Evolutionary conservation across 1,139 yeast genomes (phyloP).

Genomic region (Candida labiduridarum): DNA sequence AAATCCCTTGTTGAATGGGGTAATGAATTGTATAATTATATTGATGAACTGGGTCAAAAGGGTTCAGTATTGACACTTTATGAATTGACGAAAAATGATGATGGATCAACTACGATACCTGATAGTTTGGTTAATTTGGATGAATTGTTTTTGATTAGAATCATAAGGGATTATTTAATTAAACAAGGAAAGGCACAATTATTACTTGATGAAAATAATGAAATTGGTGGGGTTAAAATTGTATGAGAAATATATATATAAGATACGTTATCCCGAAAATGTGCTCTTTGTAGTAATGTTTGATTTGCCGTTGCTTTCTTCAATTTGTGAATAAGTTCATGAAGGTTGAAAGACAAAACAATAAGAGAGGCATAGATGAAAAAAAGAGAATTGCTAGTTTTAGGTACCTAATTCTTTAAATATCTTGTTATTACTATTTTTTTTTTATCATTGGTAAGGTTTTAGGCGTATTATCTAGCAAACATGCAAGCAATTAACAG

Average conservation of each 20-base stretch:
- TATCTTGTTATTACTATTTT: background rate
- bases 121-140: slow-evolving; percentile 69
- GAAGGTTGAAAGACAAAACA: slow-evolving; percentile 3
- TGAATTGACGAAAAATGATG: slow-evolving; percentile 72
- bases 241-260: slow-evolving; percentile 24
- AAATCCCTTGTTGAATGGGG: slow-evolving; percentile 79
- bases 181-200: slow-evolving; percentile 70
- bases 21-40: slow-evolving; percentile 43
- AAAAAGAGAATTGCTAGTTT: slow-evolving; percentile 12
- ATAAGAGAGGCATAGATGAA: slow-evolving; percentile 17
- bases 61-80: slow-evolving; percentile 80
- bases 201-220: slow-evolving; percentile 56
- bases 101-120: slow-evolving; percentile 41
- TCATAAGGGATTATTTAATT: slow-evolving; percentile 57
- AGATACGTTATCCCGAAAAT: too few species aligned
- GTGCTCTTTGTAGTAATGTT: slow-evolving; percentile 1
- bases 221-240: slow-evolving; percentile 72
- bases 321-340: slow-evolving; percentile 6
- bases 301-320: slow-evolving; percentile 10
- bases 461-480: slow-evolving; percentile 32
- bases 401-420: slow-evolving; percentile 12
- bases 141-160: slow-evolving; percentile 53
- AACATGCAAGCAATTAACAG: slow-evolving; percentile 6
- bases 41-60: slow-evolving; percentile 75
- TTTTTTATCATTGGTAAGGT: slow-evolving; percentile 1